phyloP scores from a whole-genome alignment of 768 basidiomycete species.

The Scleroderma bovista region DNA sequence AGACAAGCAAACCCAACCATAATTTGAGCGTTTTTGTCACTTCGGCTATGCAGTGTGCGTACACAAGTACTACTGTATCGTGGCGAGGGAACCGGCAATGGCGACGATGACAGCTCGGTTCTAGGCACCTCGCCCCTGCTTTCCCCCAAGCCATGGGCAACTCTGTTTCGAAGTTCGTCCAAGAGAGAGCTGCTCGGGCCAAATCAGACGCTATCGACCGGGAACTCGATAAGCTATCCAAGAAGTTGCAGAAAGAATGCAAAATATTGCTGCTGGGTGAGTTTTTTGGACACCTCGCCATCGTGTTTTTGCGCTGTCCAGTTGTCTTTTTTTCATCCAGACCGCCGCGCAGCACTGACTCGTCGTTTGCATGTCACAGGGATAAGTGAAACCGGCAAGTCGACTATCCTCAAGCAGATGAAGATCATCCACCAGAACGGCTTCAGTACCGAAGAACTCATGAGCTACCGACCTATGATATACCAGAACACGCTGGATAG shows the following conservation, averaged over 20 bases:
- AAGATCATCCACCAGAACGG: conserved; percentile 96
- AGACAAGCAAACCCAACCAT: no score
- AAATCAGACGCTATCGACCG: conserved; percentile 75
- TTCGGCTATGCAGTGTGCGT: no score
- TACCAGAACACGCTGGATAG: conserved; percentile 87
- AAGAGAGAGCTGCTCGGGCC: conserved; percentile 53
- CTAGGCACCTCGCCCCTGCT: no score
- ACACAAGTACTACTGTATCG: no score
- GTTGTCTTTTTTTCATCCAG: no score
- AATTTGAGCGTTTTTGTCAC: no score
- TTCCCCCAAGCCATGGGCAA: conserved; percentile 55
- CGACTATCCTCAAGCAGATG: conserved; percentile 98
- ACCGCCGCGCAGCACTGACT: neutral
- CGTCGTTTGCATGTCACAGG: conserved; percentile 40
- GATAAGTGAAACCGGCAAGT: conserved; percentile 92
- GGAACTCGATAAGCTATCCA: conserved; percentile 80
- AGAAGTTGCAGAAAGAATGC: conserved; percentile 79
- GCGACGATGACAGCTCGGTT: no score
- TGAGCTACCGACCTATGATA: conserved; percentile 70
- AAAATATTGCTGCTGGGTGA: conserved; percentile 89
- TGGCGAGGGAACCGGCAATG: no score
- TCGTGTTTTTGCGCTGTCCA: neutral
- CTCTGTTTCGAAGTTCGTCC: conserved; percentile 52
- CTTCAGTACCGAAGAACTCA: conserved; percentile 72
- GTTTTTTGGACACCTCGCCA: conserved; percentile 24